These are phyloP conservation scores for Leccinum imitatum DNA, from an alignment of 768 basidiomycete species.

Conservation along the genomic window DNA sequence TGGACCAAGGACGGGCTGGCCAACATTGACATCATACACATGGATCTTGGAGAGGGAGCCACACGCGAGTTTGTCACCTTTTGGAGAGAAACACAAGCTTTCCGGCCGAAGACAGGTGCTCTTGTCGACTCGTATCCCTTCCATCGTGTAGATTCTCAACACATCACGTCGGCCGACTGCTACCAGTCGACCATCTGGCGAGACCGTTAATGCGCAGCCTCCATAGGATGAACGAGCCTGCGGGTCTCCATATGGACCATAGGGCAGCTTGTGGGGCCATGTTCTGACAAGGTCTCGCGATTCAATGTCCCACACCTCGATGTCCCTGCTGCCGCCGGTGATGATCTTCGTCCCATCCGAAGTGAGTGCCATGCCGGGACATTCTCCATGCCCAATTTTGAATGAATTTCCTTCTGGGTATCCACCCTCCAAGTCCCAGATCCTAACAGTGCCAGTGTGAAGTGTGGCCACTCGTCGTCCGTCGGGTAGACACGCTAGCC, in stretches of 20 bases:
- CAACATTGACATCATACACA: constrained; percentile 2
- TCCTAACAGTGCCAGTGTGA: neutral
- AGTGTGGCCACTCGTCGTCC: constrained; percentile 5
- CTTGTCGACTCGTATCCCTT: neutral
- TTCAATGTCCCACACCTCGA: neutral
- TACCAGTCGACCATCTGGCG: neutral
- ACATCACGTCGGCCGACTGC: neutral
- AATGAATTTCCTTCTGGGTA: neutral
- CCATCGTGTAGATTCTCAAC: neutral
- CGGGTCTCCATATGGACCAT: neutral
- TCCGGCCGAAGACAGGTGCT: no score
- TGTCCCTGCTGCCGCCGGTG: neutral
- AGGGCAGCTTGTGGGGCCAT: neutral
- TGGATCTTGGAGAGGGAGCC: neutral
- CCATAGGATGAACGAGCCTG: no score
- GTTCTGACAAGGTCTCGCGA: neutral
- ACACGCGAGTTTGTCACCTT: constrained; percentile 4
- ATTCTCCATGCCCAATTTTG: neutral
- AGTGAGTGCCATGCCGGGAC: neutral
- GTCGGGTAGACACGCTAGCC: constrained; percentile 6
- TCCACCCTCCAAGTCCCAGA: constrained; percentile 8
- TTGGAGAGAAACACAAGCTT: constrained; percentile 2
- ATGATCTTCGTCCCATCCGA: neutral
- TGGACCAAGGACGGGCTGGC: neutral
- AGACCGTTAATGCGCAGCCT: neutral